Evolutionary conservation across 495 filamentous ascomycete species (phyloP).

Genomic region (Xylaria intraflava): DNA sequence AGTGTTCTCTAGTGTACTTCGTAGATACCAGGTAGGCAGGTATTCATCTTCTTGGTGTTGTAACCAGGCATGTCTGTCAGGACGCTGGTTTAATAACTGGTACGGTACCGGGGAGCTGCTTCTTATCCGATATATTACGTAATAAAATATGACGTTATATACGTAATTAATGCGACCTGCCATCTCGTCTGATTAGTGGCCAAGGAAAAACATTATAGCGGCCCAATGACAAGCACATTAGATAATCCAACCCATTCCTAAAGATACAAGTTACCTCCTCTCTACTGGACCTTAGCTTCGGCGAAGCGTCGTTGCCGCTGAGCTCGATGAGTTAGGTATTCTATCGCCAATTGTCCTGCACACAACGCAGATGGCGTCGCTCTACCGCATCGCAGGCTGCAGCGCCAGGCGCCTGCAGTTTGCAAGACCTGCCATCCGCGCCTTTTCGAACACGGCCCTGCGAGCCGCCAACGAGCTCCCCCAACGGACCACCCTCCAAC

Average conservation of each 20-base stretch:
- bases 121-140: too few species aligned
- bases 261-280: background rate
- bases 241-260: constrained; percentile 15
- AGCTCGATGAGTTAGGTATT: constrained; percentile 10
- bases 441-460: constrained; percentile 61
- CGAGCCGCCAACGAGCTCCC: constrained; percentile 52
- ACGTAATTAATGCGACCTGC: too few species aligned
- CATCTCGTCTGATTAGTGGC: too few species aligned
- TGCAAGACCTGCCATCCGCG: constrained; percentile 38
- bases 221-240: constrained; percentile 28
- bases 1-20: too few species aligned
- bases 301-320: constrained; percentile 9
- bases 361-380: constrained; percentile 38
- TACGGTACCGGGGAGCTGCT: too few species aligned
- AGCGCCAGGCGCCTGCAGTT: constrained; percentile 50
- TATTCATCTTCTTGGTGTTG: too few species aligned
- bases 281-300: constrained; percentile 9
- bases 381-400: constrained; percentile 49
- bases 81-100: too few species aligned
- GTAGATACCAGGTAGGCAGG: too few species aligned
- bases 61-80: too few species aligned
- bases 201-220: constrained; percentile 21
- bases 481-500: constrained; percentile 57
- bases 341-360: constrained; percentile 21
- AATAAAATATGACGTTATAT: too few species aligned